Evolutionary conservation across 441 rosid species (phyloP).

Genomic region (Gossypium aridum): DNA sequence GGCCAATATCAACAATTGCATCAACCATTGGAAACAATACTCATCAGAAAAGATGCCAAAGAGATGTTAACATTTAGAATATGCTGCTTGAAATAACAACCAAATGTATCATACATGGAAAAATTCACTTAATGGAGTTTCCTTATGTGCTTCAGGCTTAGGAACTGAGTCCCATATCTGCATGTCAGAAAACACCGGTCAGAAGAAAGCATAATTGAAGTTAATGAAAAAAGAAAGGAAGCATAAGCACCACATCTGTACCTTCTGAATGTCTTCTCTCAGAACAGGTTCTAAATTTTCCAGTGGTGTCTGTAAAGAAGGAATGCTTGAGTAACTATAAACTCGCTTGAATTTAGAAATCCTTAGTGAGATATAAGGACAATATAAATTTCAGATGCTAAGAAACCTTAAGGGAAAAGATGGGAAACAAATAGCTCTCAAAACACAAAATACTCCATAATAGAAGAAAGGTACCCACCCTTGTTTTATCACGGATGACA

Average conservation of each 20-base stretch:
- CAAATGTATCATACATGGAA: slow-evolving; percentile 60
- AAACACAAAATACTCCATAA: slow-evolving; percentile 2
- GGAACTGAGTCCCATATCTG: slow-evolving; percentile 99
- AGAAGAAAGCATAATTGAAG: slow-evolving; percentile 13
- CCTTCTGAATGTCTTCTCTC: slow-evolving; percentile 99
- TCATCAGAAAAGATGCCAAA: not conserved
- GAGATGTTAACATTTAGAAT: not conserved
- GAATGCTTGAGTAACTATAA: slow-evolving; percentile 8
- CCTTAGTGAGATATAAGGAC: not conserved
- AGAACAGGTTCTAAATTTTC: slow-evolving; percentile 94
- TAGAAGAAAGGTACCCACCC: slow-evolving; percentile 43
- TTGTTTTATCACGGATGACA: slow-evolving; percentile 98
- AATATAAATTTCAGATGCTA: not conserved
- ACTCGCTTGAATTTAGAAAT: not conserved
- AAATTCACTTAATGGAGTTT: slow-evolving; percentile 94
- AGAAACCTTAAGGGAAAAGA: not conserved
- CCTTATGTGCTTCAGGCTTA: slow-evolving; percentile 87
- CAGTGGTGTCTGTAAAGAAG: slow-evolving; percentile 75
- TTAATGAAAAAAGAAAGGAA: not conserved
- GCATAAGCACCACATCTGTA: slow-evolving; percentile 22
- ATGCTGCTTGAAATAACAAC: not conserved
- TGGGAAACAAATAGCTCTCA: not conserved
- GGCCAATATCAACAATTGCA: slow-evolving; percentile 18
- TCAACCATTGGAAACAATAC: slow-evolving; percentile 9
- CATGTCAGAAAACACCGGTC: slow-evolving; percentile 18